Conservation (phyloP, 2,329 filamentous ascomycete species). For the Colletotrichum musicola region DNA sequence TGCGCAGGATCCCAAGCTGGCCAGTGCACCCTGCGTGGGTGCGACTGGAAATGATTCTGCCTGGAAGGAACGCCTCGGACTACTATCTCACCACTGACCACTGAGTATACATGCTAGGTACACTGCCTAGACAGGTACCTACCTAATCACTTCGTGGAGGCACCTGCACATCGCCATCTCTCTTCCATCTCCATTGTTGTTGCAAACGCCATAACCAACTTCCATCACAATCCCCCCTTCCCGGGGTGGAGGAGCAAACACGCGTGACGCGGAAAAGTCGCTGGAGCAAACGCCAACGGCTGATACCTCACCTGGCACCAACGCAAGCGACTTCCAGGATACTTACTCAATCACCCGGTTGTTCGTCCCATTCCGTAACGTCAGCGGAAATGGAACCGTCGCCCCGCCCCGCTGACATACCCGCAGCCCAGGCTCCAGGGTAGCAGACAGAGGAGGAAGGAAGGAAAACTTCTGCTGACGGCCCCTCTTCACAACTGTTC, state of each 20-base stretch:
- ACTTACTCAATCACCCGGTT: slow-evolving; percentile 6
- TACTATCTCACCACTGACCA: neutral
- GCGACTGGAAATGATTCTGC: neutral
- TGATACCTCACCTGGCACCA: neutral
- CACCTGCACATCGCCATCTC: no score
- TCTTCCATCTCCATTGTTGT: no score
- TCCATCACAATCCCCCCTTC: no score
- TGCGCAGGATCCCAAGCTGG: neutral
- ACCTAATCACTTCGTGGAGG: no score
- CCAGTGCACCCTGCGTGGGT: neutral
- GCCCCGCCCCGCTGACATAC: slow-evolving; percentile 24
- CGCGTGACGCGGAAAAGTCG: no score
- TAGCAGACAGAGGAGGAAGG: neutral
- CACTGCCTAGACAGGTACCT: no score
- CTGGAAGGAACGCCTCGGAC: neutral
- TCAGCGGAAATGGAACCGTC: slow-evolving; percentile 13
- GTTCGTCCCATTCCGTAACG: slow-evolving; percentile 4
- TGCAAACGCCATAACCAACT: no score
- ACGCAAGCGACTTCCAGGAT: neutral
- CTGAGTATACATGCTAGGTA: neutral
- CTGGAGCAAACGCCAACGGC: no score
- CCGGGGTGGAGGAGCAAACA: no score
- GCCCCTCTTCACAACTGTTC: no score
- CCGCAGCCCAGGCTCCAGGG: neutral
- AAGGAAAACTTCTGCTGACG: slow-evolving; percentile 7